Conservation (phyloP, 2,329 filamentous ascomycete genomes). For the Fusarium chaquense region DNA sequence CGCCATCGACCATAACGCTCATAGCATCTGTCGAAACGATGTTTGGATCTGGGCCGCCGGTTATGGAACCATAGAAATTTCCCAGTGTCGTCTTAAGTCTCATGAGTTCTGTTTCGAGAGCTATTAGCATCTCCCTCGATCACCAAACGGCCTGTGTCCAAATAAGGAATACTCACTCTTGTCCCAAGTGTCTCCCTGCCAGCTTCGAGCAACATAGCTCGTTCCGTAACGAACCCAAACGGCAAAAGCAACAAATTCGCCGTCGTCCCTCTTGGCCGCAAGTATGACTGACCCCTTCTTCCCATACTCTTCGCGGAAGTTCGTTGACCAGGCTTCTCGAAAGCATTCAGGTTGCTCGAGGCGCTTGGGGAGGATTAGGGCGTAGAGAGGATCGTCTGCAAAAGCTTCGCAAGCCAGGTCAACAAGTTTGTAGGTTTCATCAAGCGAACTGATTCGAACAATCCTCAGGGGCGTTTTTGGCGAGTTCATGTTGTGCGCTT, state of each 20-base stretch:
- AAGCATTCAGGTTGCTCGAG: conserved; percentile 19
- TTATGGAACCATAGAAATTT: background rate
- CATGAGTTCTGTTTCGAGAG: background rate
- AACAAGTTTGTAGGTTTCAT: conserved; percentile 15
- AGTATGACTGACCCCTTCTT: conserved; percentile 11
- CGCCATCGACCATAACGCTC: background rate
- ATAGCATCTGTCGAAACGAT: background rate
- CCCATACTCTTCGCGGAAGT: conserved; percentile 19
- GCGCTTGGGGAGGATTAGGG: conserved; percentile 9
- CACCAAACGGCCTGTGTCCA: background rate
- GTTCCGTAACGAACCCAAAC: conserved; percentile 25
- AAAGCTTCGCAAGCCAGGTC: conserved; percentile 14
- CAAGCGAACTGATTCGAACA: conserved; percentile 2
- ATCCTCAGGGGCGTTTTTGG: background rate
- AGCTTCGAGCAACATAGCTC: conserved; percentile 25
- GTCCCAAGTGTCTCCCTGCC: conserved; percentile 35
- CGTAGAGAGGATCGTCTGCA: conserved; percentile 13
- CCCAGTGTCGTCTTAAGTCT: background rate
- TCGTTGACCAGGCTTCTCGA: conserved; percentile 10
- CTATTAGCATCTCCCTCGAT: rapidly evolving
- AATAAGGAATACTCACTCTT: background rate
- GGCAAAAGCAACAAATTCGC: conserved; percentile 24
- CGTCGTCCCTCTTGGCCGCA: background rate
- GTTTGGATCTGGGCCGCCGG: background rate
- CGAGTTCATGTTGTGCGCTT: background rate